Conservation (phyloP, 352 stramenopile species). For the Elongisporangium prolatum region DNA sequence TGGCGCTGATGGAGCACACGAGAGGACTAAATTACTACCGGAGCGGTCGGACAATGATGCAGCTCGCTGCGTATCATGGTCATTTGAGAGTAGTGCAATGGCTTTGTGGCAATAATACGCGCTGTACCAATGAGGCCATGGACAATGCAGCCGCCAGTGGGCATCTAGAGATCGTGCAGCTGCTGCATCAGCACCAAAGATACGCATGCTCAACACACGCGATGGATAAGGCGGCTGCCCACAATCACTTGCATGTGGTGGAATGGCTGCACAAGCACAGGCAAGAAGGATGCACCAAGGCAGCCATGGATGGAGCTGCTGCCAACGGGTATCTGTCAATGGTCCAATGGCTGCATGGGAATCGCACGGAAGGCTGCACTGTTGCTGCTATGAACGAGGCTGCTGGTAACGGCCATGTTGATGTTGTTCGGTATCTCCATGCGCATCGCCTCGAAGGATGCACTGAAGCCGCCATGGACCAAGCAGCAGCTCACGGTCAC, state of each 20-base stretch:
- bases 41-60: conserved; percentile 21
- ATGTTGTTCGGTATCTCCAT: conserved; percentile 47
- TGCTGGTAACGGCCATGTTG: conserved; percentile 19
- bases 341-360: conserved; percentile 25
- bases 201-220: conserved; percentile 40
- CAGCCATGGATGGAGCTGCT: conserved; percentile 16
- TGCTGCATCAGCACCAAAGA: conserved; percentile 29
- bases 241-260: conserved; percentile 29
- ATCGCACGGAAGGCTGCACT: conserved; percentile 20
- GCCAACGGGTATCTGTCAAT: conserved; percentile 19
- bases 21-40: conserved; percentile 14
- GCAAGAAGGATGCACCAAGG: conserved; percentile 26
- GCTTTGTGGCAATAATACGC: conserved; percentile 31
- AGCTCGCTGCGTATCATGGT: conserved; percentile 24
- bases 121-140: conserved; percentile 41
- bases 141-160: conserved; percentile 33
- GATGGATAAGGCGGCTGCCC: conserved; percentile 37
- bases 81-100: conserved; percentile 26
- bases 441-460: conserved; percentile 60
- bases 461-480: conserved; percentile 58
- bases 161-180: conserved; percentile 43
- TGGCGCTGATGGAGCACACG: conserved; percentile 22
- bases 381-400: conserved; percentile 20
- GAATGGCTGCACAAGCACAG: conserved; percentile 36
- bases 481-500: conserved; percentile 64